A percentile compares a stretch with the other conserved stretches of the same genome.
Evolutionary conservation across 2,329 filamentous ascomycete genomes (phyloP).

Genomic region (Elsinoe australis): DNA sequence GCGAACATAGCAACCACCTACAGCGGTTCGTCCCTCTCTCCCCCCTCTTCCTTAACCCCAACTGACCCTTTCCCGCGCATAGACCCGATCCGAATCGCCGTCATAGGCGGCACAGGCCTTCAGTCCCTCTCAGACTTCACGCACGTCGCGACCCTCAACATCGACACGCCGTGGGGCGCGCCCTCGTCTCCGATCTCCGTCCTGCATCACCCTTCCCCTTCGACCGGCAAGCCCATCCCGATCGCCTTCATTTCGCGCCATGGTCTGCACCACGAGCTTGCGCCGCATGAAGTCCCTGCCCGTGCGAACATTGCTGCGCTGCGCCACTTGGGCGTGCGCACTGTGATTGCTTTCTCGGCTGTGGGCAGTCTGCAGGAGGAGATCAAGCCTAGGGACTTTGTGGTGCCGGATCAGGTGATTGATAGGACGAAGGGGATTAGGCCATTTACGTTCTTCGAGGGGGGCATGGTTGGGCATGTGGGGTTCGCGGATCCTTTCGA

Average conservation of each 20-base stretch:
- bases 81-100: conserved; percentile 45
- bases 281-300: conserved; percentile 88
- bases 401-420: conserved; percentile 92
- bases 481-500: conserved; percentile 97
- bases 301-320: conserved; percentile 98
- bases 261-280: conserved; percentile 77
- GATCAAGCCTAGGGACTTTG: conserved; percentile 93
- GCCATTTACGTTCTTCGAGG: conserved; percentile 92
- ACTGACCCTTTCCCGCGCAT: conserved; percentile 14
- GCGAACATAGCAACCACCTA: conserved; percentile 30
- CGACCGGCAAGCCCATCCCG: conserved; percentile 52
- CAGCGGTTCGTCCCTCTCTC: conserved; percentile 23
- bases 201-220: conserved; percentile 72
- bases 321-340: conserved; percentile 78
- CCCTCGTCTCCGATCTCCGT: conserved; percentile 75
- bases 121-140: conserved; percentile 79
- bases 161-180: conserved; percentile 79
- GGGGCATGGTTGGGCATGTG: conserved; percentile 85
- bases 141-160: conserved; percentile 68
- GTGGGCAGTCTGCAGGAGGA: conserved; percentile 88
- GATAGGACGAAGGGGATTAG: conserved; percentile 93
- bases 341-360: conserved; percentile 88
- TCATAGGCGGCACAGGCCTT: conserved; percentile 72
- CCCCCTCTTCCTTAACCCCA: not conserved
- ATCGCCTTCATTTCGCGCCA: conserved; percentile 93